Evolutionary conservation across 2,329 filamentous ascomycete species (phyloP).

Genomic region (Pseudogymnoascus verrucosus): DNA sequence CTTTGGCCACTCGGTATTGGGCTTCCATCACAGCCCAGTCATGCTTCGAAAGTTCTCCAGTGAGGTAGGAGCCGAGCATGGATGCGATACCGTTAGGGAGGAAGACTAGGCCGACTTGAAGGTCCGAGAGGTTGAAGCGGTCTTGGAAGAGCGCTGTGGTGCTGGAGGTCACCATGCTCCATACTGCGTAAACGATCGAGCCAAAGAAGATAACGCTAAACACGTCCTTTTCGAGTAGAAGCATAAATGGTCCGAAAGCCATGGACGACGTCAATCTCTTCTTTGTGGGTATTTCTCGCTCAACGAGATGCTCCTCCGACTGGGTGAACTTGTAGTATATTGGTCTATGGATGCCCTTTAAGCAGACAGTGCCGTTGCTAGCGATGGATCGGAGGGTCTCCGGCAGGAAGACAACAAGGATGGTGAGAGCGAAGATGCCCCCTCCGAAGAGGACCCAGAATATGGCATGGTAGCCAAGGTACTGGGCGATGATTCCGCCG

Average conservation of each 20-base stretch:
- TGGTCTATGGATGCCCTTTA: conserved; percentile 34
- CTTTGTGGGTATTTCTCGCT: conserved; percentile 13
- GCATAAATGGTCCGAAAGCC: conserved; percentile 32
- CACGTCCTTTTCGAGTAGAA: conserved; percentile 39
- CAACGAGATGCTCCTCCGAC: conserved; percentile 12
- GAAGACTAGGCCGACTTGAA: conserved; percentile 35
- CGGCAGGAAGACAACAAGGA: conserved; percentile 33
- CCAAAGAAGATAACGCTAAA: conserved; percentile 36
- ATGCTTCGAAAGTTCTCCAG: conserved; percentile 33
- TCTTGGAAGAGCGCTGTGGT: conserved; percentile 34
- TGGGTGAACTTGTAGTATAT: conserved; percentile 27
- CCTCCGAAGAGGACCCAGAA: conserved; percentile 36
- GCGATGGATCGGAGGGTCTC: conserved; percentile 33
- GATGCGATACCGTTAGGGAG: conserved; percentile 35
- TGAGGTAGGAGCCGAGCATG: conserved; percentile 32
- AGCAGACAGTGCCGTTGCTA: conserved; percentile 32
- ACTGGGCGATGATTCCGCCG: conserved; percentile 30
- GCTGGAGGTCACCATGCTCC: conserved; percentile 40
- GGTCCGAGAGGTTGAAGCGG: conserved; percentile 31
- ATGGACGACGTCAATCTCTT: conserved; percentile 28
- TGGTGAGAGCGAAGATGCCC: conserved; percentile 19
- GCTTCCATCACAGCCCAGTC: conserved; percentile 30
- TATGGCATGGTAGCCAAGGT: conserved; percentile 31
- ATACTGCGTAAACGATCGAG: conserved; percentile 37
- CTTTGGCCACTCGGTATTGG: conserved; percentile 27